Base-by-base conservation (phyloP, 495 filamentous ascomycete species). In the Penicillium robsamsonii region DNA sequence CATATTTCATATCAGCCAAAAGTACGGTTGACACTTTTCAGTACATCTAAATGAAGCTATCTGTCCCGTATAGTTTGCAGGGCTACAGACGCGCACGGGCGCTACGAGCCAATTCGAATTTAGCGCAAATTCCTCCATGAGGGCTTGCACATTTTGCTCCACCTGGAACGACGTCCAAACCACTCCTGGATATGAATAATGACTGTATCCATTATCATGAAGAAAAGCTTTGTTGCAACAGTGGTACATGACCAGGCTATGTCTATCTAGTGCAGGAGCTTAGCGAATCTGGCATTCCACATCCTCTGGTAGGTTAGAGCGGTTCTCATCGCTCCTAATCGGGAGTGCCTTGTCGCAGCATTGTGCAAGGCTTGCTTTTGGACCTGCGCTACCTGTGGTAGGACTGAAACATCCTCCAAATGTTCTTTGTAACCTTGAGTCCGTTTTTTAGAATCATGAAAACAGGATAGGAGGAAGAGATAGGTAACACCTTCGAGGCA, bases 391-490 rank as follows among this genome's bases (percentile, higher is more conserved):
- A 59, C 29, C n/a, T 46, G 41, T 12, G 60, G 40, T n/a, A 58
- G 46, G 9, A 50, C 11, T 2, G 58, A 58, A 7, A 35, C 58
- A 17, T 56, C 61, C 27, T 50, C 41, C 22, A 22, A 22, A 22
- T 22, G 22, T 22, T 2, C 17, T 60, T 35, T 2, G 41, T 20
- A 27, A 64, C 57, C 31, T 64, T 46, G 1, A 43, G 30, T 27
- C 64, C 58, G 18, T 61, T 55, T 12, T 59, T 56, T 9, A 64
- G 48, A 45, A 53, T 18, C 59, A 60, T 58, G 10, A 33, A 48
- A 53, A 24, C 59, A 60, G 56, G 10, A 40, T 51, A 18, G 25
- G 31, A 38, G 38, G 20, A 27, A 40, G 2, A n/a, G 13, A 43
- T 12, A 41, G 31, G 18, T 47, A 20, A 15, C 22, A 45, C 20